Base-by-base conservation (phyloP, 441 rosid species). In the Geranium incanum region DNA sequence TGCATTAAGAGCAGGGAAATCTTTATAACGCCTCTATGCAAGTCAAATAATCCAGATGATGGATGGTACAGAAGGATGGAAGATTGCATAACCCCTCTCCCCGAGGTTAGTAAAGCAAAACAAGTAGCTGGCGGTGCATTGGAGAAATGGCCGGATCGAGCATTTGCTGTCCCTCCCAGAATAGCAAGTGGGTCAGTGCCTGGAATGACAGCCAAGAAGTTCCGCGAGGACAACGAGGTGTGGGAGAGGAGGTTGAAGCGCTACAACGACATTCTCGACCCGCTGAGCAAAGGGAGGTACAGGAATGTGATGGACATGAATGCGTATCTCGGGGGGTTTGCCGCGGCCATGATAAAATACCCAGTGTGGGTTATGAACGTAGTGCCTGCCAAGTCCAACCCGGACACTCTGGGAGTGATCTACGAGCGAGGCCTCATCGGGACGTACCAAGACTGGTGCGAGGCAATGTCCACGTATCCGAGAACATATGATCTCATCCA, bases 361-460 rank as follows among this genome's bases (percentile, higher is more conserved):
- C 97, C 97, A 12, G 62, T 86, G 75, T 92, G 99, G 99, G 91
- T 89, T 69, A 92, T 94, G 97, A 94, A 94, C 50, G 97, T 94
- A 18, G 93, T 89, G 66, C 90, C 99, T 12, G 89, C 97, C 28
- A 86, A 91, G 70, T 87, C 92, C 71, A 80, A 82, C 28, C 92
- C 48, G 11, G 48, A 90, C 72, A 83, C 96, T 5, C 92, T 94
- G 45, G 83, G 95, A n/a, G 90, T 90, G 78, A 85, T 94, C 36
- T 91, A 80, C 37, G 98, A 94, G 66, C 89, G 98, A 59, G 98
- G 98, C 21, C 87, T 94, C 65, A 86, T 94, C 18, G 99, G 99
- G 79, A 82, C 95, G 19, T 92, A 85, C 75, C 97, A 94, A 65
- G 97, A 94, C 73, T 94, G 99, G 99, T 89, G 99, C 74, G 99